These are phyloP conservation scores for Dipsacomyces acuminosporus DNA, from an alignment of 371 early-diverging fungal genomes.

Conservation along the genomic window DNA sequence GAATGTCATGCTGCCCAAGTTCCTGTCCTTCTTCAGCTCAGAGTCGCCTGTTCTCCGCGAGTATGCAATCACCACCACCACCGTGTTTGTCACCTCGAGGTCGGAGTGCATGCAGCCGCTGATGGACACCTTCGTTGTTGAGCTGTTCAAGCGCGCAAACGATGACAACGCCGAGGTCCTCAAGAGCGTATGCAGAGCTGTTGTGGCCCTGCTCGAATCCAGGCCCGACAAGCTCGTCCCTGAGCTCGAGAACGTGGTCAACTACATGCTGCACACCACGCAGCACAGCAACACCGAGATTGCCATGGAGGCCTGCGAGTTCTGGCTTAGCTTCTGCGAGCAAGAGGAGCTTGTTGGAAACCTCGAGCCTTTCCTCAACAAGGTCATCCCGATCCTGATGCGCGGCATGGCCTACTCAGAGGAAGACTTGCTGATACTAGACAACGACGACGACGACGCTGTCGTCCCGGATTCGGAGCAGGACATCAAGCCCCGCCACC, in stretches of 20 bases:
- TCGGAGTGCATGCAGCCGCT: constrained; percentile 59
- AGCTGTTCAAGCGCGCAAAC: constrained; percentile 73
- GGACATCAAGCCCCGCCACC: constrained; percentile 91
- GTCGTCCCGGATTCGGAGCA: constrained; percentile 79
- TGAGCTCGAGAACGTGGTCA: constrained; percentile 75
- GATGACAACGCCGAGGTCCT: constrained; percentile 77
- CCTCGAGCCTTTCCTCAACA: constrained; percentile 70
- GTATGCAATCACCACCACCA: constrained; percentile 69
- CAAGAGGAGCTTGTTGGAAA: constrained; percentile 73
- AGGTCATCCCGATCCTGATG: constrained; percentile 85
- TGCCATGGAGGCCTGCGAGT: constrained; percentile 95
- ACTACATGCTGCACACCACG: constrained; percentile 92
- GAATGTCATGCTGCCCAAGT: constrained; percentile 78
- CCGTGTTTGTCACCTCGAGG: constrained; percentile 72
- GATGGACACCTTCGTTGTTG: constrained; percentile 67
- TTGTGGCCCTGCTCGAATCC: constrained; percentile 82
- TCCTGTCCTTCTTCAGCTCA: constrained; percentile 73
- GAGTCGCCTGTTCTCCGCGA: constrained; percentile 68
- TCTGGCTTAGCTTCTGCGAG: constrained; percentile 95
- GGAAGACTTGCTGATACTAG: constrained; percentile 72
- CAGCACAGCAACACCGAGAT: constrained; percentile 69
- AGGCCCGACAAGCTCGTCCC: constrained; percentile 75
- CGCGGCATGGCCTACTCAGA: constrained; percentile 94
- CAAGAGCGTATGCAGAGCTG: constrained; percentile 86
- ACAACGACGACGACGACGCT: constrained; percentile 78